A percentile compares a stretch with the other conserved stretches of the same genome.
phyloP scores from a whole-genome alignment of 345 rosid genomes.

The Rhizophora mangle region DNA sequence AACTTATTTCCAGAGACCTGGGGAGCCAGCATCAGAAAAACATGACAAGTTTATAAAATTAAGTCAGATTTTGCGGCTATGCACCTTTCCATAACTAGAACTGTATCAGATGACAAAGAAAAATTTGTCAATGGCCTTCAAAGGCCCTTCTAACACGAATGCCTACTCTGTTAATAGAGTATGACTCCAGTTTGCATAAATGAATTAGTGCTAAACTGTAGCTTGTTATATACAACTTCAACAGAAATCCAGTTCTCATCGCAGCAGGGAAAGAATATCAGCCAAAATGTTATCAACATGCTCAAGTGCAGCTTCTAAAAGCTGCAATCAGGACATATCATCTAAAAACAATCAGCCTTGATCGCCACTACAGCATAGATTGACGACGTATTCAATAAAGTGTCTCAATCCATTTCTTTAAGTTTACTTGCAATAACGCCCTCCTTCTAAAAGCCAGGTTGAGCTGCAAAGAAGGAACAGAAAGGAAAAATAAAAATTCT shows the following conservation, averaged over 20 bases:
- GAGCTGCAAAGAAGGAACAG: slow-evolving; percentile 27
- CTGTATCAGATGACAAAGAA: slow-evolving; percentile 35
- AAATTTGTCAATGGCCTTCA: slow-evolving; percentile 58
- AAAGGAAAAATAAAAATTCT: not conserved
- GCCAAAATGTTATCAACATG: slow-evolving; percentile 62
- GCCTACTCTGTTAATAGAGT: slow-evolving; percentile 46
- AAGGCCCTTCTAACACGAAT: slow-evolving; percentile 49
- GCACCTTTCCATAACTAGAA: slow-evolving; percentile 72
- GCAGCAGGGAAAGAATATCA: slow-evolving; percentile 42
- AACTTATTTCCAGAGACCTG: not conserved
- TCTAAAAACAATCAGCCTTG: slow-evolving; percentile 34
- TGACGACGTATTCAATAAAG: slow-evolving; percentile 7
- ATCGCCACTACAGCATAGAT: slow-evolving; percentile 13
- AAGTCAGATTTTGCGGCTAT: slow-evolving; percentile 19
- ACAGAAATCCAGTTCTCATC: slow-evolving; percentile 51
- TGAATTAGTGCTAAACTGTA: slow-evolving; percentile 58
- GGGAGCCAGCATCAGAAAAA: not conserved
- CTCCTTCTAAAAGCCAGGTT: slow-evolving; percentile 22
- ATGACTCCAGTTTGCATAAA: slow-evolving; percentile 34
- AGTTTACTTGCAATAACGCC: slow-evolving; percentile 11
- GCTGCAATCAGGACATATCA: slow-evolving; percentile 60
- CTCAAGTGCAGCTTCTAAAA: slow-evolving; percentile 71
- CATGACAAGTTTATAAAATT: slow-evolving; percentile 2
- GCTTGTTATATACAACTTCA: slow-evolving; percentile 48
- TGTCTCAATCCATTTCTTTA: slow-evolving; percentile 17